Evolutionary conservation across 2,329 filamentous ascomycete genomes (phyloP).

Genomic region (Cladosporium cucumerinum): DNA sequence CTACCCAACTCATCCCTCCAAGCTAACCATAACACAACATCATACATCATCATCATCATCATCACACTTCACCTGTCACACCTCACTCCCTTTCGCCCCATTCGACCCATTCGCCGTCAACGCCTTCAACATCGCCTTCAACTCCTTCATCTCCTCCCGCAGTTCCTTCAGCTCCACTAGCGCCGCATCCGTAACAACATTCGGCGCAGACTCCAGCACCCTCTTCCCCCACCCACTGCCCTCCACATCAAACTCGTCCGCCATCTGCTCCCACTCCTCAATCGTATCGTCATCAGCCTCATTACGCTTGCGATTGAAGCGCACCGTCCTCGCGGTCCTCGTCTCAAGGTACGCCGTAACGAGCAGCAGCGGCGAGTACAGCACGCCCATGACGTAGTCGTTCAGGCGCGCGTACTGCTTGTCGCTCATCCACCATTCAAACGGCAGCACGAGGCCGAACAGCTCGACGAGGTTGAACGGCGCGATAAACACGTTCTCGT

Average conservation of each 20-base stretch:
- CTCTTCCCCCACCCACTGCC: conserved; percentile 80
- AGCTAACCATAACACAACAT: neutral
- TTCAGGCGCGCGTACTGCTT: conserved; percentile 75
- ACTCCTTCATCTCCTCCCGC: conserved; percentile 43
- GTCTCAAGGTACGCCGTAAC: conserved; percentile 64
- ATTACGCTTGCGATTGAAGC: conserved; percentile 69
- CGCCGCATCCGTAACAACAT: conserved; percentile 74
- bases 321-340: conserved; percentile 36
- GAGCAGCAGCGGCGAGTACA: conserved; percentile 82
- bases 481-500: conserved; percentile 97
- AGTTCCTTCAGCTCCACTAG: conserved; percentile 60
- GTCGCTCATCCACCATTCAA: conserved; percentile 94
- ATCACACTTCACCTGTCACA: neutral
- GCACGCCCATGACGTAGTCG: conserved; percentile 77
- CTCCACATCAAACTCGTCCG: conserved; percentile 71
- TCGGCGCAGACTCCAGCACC: conserved; percentile 71
- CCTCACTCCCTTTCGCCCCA: neutral
- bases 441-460: conserved; percentile 69
- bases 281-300: conserved; percentile 85
- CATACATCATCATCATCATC: neutral
- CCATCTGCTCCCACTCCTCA: conserved; percentile 91
- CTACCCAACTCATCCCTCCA: neutral
- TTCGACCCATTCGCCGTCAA: neutral
- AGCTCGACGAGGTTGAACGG: conserved; percentile 94
- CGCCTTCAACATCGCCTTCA: conserved; percentile 40